Evolutionary conservation across 768 basidiomycete genomes (phyloP).

Genomic region (Mycena sanguinolenta): DNA sequence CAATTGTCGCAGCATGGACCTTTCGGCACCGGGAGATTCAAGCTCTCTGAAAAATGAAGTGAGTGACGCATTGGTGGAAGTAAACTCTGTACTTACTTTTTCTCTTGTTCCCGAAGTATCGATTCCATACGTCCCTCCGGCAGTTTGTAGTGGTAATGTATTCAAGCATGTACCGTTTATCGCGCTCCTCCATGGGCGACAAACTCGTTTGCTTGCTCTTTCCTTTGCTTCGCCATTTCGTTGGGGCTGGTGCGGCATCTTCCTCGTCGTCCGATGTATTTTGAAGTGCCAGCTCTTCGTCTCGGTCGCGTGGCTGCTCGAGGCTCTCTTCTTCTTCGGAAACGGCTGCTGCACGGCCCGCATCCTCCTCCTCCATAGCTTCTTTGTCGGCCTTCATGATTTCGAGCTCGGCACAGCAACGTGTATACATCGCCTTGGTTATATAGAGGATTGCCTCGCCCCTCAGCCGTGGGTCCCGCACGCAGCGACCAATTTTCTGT

Average conservation of each 20-base stretch:
- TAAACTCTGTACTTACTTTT: conserved; percentile 12
- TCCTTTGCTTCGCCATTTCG: neutral
- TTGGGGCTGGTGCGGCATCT: neutral
- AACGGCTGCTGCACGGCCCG: neutral
- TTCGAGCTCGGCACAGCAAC: conserved; percentile 11
- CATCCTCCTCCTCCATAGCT: neutral
- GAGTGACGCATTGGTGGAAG: neutral
- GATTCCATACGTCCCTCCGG: conserved; percentile 25
- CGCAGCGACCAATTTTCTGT: conserved; percentile 34
- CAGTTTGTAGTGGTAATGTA: conserved; percentile 25
- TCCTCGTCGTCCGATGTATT: conserved; percentile 12
- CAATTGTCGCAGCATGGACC: conserved; percentile 36
- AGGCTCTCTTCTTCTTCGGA: neutral
- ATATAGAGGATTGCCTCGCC: conserved; percentile 26
- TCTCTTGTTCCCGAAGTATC: conserved; percentile 20
- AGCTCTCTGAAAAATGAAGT: conserved; percentile 2
- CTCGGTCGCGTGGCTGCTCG: conserved; percentile 2
- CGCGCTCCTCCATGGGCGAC: conserved; percentile 13
- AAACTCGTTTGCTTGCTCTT: conserved; percentile 3
- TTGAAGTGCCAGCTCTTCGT: conserved; percentile 4
- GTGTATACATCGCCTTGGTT: conserved; percentile 23
- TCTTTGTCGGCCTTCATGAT: conserved; percentile 2
- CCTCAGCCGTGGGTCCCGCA: neutral
- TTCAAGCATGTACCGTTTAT: conserved; percentile 23
- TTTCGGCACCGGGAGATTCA: neutral